Percentiles rank a stretch among this genome's conserved stretches.
Conservation (phyloP, 176 grass and related monocot species). For the Cymbopogon citratus region DNA sequence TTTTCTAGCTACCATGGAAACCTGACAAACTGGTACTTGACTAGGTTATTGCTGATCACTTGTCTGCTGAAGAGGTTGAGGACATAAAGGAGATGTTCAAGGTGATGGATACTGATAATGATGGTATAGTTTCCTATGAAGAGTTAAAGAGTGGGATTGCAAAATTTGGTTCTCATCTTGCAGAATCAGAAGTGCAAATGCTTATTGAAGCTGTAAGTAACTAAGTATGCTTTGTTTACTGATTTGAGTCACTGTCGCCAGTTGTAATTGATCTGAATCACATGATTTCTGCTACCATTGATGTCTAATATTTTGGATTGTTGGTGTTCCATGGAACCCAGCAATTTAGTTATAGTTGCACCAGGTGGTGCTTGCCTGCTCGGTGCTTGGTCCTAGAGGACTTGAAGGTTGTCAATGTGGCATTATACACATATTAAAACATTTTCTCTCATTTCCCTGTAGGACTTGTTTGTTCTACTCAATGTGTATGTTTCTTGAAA, state of each 20-base stretch:
- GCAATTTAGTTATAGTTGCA: not conserved
- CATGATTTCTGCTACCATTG: not conserved
- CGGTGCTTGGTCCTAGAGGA: not conserved
- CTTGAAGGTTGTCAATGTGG: not conserved
- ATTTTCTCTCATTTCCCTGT: not conserved
- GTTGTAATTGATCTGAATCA: not conserved
- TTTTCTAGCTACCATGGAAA: not conserved
- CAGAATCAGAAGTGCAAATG: slow-evolving; percentile 81
- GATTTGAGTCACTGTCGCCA: not conserved
- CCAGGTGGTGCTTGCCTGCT: not conserved
- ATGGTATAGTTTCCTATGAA: slow-evolving; percentile 67
- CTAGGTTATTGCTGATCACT: slow-evolving; percentile 87
- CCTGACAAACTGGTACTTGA: slow-evolving; percentile 2
- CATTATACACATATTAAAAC: not conserved
- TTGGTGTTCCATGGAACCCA: not conserved
- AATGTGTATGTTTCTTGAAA: slow-evolving; percentile 4
- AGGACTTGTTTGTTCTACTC: not conserved
- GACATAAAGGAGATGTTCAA: slow-evolving; percentile 93
- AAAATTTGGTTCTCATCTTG: slow-evolving; percentile 70
- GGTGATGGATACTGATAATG: slow-evolving; percentile 72
- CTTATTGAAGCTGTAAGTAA: slow-evolving; percentile 87
- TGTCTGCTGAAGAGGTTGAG: slow-evolving; percentile 77
- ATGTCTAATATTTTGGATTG: not conserved
- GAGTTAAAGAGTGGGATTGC: slow-evolving; percentile 65
- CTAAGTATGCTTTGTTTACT: not conserved